Evolutionary conservation across 139 green algal genomes (phyloP), one percentile per base, ranked within the genome.

Genomic region (Tetraselmis striata): DNA sequence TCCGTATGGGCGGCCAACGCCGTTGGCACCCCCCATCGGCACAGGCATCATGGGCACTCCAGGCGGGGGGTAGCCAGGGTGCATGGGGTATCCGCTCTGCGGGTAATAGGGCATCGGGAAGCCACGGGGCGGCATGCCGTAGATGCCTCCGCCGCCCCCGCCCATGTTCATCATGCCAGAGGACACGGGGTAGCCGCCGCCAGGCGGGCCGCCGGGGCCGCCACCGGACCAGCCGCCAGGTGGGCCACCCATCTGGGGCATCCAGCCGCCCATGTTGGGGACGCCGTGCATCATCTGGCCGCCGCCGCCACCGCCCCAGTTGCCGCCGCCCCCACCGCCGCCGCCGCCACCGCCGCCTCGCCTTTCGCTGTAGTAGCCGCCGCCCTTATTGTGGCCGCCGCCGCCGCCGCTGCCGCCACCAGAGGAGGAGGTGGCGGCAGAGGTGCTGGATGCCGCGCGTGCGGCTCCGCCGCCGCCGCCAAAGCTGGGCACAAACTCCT

Each of bases 401-500:
- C 45, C 45, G 18, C 45, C 45, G 45, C 11, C 45, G 11, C 11
- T 25, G n/a, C n/a, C n/a, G n/a, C n/a, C n/a, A n/a, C n/a, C n/a
- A 18, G 45, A 67, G 5, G 45, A 25, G 45, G 45, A 67, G 18
- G 45, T 25, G 45, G 45, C 18, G 45, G 45, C 45, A 25, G 45
- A 67, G 45, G 45, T 67, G 45, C 45, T 67, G 45, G 45, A 67
- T 5, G 45, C 45, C 18, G 45, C 45, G 45, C 45, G 45, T 18
- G 79, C 24, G 1, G 24, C 31, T n/a, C n/a, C n/a, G 75, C 76
- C 76, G 45, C 45, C 18, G 45, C 45, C 45, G 11, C 45, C 45
- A 67, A 67, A 67, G 45, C 45, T 67, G 1, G 89, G 89, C 25
- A 92, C 86, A 77, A 93, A 93, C 22, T 81, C 80, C 83, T 92